Base-by-base conservation (phyloP, 1,284 basidiomycete genomes). In the Xerocomus minutiporus region DNA sequence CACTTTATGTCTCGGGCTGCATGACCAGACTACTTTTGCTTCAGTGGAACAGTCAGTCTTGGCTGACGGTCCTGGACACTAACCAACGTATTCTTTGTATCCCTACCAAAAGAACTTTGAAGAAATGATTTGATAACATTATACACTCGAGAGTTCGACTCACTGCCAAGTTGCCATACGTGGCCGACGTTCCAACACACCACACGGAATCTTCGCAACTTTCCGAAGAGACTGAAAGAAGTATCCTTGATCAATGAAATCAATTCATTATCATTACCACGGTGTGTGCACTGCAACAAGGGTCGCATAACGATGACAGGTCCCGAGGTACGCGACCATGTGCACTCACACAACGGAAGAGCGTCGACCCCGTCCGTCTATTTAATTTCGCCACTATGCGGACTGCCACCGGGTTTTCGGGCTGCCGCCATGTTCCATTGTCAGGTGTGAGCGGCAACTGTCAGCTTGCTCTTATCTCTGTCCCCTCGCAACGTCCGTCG, bases 141-240 rank as follows among this genome's bases (percentile, higher is more conserved):
- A 55, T 51, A 46, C 29, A 7, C 32, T 29, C 54, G 53, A 38
- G 47, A 45, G 29, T 51, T 60, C 57, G 58, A 64, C 52, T 23
- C 25, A 41, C 25, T 42, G 47, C 20, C 20, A 20, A 20, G 29
- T 59, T 52, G 20, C 58, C 55, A 51, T 64, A 50, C 35, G 39
- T 23, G 42, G 52, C 31, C 32, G 42, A 39, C 42, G 13, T 15
- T n/a, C 36, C 8, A 38, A 38, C 13, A 11, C 35, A 36, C 5
- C 35, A 36, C 13, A 26, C 20, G 17, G 20, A 15, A 43, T 29
- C 48, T 20, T 51, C 32, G 47, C 48, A 41, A 17, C 50, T 47
- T n/a, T 26, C 11, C 17, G 20, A 23, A 9, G 36, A 31, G 31
- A 31, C 31, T 31, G 4, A 8, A 8, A 7, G 8, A 31, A 8